Base-by-base conservation (phyloP, 768 basidiomycete species). In the Mycena filopes region DNA sequence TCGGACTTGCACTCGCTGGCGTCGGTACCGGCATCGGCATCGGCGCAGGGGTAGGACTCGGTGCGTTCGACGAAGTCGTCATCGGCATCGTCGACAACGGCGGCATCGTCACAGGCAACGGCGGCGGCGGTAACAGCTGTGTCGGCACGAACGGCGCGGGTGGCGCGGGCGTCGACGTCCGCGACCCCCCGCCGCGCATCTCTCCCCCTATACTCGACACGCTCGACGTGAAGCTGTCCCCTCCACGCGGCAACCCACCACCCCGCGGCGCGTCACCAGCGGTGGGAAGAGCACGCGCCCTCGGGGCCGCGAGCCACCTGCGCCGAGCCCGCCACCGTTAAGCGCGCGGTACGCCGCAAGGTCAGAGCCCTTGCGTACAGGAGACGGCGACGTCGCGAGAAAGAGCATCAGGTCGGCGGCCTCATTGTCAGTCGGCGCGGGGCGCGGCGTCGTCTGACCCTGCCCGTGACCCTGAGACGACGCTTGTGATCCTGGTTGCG, bases 321-420 rank as follows among this genome's bases (percentile, higher is more conserved):
- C 49, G 28, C 43, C 80, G 40, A 76, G 74, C 50, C 80, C 80
- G 5, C 80, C 76, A 58, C 79, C 84, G 50, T 85, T 82, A 21
- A 92, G 79, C 18, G 84, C 80, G 46, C 89, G 83, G 71, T 82
- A 90, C 20, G 89, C 84, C 8, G 83, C 82, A 36, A 81, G 66
- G 69, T 92, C 89, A 67, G 81, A 84, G 7, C 87, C 86, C 38
- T 84, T 86, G 45, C 92, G 87, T 21, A 83, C 91, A 11, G 93
- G 93, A 0, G 92, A 94, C 0, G 93, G 93, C 1, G 92, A 94
- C 8, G 93, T 94, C 43, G 94, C 93, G 54, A 95, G 85, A 77
- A 87, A 92, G 23, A 95, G 80, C 87, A 95, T 91, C 46, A 94
- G 78, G 72, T 93, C 92, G n/a, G 94, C 93, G 0, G 93, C 94